Base-by-base conservation (phyloP, 306 rosid genomes). In the Vicia faba region DNA sequence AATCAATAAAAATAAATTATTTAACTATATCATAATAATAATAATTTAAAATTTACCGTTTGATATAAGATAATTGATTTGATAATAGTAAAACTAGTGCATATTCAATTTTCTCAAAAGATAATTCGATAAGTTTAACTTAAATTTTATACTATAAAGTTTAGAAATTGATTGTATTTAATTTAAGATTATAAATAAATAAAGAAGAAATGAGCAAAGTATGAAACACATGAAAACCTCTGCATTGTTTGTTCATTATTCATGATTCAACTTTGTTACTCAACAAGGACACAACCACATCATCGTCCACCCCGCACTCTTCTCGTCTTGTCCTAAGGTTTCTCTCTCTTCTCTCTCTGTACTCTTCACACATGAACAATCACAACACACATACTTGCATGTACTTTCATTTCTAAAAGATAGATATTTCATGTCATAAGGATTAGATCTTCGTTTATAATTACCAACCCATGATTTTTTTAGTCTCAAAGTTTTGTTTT, bases 311-410 rank as follows among this genome's bases (percentile, higher is more conserved):
- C 15, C 29, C 68, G 70, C 68, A 62, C 63, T 43, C 59, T 41
- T n/a, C 59, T 58, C 56, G 16, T 66, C 13, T n/a, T 63, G 28
- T 72, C 85, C 11, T 19, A 60, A 77, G 82, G 85, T 78, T 33
- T 43, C 40, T 29, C 43, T n/a, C 63, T 46, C 72, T 70, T 4
- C 35, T 2, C 7, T 3, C 28, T 46, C 12, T 35, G 20, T 6
- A 75, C 70, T 36, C 13, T 9, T 2, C 44, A 46, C 63, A 11
- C 39, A 29, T 16, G 2, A 55, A 36, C 31, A 5, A 31, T 49
- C 35, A 43, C 64, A 38, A 8, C 4, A 4, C 45, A 11, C 63
- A n/a, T 5, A 5, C 57, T 20, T 10, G 8, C 72, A 25, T 60
- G 49, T 18, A 23, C 36, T 36, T 75, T 66, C 5, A 2, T 69